Conservation (phyloP, 306 rosid genomes). For the Psophocarpus tetragonolobus region DNA sequence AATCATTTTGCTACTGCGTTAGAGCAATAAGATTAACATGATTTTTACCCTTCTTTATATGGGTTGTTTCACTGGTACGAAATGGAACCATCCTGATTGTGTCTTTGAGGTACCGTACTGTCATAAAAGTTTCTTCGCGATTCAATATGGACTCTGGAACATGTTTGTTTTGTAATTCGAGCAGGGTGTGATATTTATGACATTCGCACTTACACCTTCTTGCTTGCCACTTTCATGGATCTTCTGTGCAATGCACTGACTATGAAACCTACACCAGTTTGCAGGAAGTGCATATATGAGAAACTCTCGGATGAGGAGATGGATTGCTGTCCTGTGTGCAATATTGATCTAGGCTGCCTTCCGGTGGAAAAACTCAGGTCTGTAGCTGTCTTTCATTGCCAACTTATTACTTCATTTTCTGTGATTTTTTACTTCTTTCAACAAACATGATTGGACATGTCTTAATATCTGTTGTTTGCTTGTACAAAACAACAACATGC, state of each 20-base stretch:
- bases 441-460: not conserved
- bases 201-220: not conserved
- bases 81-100: conserved; percentile 9
- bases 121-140: conserved; percentile 19
- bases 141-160: not conserved
- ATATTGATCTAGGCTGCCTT: conserved; percentile 83
- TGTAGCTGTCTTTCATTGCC: conserved; percentile 15
- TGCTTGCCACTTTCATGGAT: not conserved
- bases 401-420: conserved; percentile 14
- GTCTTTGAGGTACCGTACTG: conserved; percentile 3
- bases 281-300: conserved; percentile 88
- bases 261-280: conserved; percentile 61
- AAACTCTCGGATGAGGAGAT: conserved; percentile 84
- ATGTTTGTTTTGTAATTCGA: not conserved
- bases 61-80: conserved; percentile 9
- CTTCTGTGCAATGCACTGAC: conserved; percentile 30
- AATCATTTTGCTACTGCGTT: not conserved
- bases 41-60: not conserved
- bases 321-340: conserved; percentile 87
- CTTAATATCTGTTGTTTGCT: conserved; percentile 1
- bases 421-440: conserved; percentile 8
- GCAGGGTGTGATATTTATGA: not conserved
- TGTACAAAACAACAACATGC: conserved; percentile 3
- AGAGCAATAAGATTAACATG: not conserved
- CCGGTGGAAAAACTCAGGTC: conserved; percentile 94